phyloP scores from a whole-genome alignment of 106 monocot species.

The Dioscorea dumetorum region DNA sequence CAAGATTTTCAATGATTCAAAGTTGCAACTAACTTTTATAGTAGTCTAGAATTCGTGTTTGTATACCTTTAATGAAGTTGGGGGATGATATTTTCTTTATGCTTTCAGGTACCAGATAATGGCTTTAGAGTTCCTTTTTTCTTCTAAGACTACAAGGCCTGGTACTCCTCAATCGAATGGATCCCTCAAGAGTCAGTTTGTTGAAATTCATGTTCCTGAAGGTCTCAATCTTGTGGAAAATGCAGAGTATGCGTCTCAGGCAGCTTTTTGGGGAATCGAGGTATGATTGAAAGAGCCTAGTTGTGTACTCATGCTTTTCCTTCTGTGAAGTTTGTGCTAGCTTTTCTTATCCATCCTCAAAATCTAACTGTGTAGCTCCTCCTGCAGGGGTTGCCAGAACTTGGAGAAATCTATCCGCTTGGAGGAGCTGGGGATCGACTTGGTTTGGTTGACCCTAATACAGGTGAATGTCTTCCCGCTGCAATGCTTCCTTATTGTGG shows the following conservation, averaged over 20 bases:
- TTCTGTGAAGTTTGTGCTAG: not conserved
- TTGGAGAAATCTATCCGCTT: constrained; percentile 98
- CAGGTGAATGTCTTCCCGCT: constrained; percentile 90
- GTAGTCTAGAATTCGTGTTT: too few relatives aligned
- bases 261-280: constrained; percentile 96
- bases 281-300: constrained; percentile 23
- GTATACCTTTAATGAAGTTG: too few relatives aligned
- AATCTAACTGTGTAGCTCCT: constrained; percentile 3
- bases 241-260: constrained; percentile 75
- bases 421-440: constrained; percentile 97
- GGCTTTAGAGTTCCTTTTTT: constrained; percentile 62
- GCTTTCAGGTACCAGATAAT: constrained; percentile 73
- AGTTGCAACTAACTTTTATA: too few relatives aligned
- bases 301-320: not conserved
- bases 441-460: constrained; percentile 67
- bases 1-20: too few relatives aligned
- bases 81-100: not conserved
- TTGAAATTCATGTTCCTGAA: constrained; percentile 64
- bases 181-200: constrained; percentile 18
- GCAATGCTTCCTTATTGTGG: constrained; percentile 92
- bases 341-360: too few relatives aligned
- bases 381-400: constrained; percentile 81
- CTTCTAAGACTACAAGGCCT: constrained; percentile 18
- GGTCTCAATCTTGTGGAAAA: constrained; percentile 63
- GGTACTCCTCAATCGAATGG: constrained; percentile 9